phyloP scores from a whole-genome alignment of 257 asterid genomes.

The Prunella vulgaris region DNA sequence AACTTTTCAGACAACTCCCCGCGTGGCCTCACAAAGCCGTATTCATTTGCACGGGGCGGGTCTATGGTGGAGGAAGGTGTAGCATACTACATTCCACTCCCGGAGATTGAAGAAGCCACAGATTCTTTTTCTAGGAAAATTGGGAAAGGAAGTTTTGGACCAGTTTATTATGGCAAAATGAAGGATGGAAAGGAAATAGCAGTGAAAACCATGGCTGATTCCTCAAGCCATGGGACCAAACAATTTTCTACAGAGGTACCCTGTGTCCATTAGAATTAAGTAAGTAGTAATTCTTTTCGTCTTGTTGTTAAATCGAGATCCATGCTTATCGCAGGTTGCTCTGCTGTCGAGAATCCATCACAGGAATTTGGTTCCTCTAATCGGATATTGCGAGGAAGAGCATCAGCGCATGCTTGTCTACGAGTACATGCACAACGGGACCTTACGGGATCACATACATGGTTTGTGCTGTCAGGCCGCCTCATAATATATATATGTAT shows the following conservation, averaged over 20 bases:
- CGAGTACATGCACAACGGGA: conserved; percentile 97
- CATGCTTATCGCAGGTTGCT: conserved; percentile 63
- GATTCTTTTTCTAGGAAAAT: conserved; percentile 57
- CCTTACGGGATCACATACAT: conserved; percentile 81
- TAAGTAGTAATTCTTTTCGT: neutral
- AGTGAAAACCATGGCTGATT: conserved; percentile 93
- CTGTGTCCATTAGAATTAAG: neutral
- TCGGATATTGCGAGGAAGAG: conserved; percentile 92
- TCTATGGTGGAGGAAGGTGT: conserved; percentile 82
- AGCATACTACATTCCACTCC: conserved; percentile 72
- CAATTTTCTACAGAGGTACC: conserved; percentile 90
- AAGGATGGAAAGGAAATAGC: conserved; percentile 92
- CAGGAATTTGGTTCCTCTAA: conserved; percentile 90
- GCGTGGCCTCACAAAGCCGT: conserved; percentile 51
- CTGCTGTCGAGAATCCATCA: conserved; percentile 94
- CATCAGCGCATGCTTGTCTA: conserved; percentile 90
- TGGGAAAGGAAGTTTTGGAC: conserved; percentile 97
- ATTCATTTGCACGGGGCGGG: conserved; percentile 67
- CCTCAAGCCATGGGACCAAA: conserved; percentile 86
- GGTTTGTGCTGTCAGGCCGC: conserved; percentile 33
- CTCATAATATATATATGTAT: neutral
- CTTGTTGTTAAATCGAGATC: conserved; percentile 5
- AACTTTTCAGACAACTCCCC: conserved; percentile 46
- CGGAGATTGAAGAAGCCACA: conserved; percentile 82
- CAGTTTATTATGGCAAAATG: conserved; percentile 86